Conservation (phyloP, 208 protist species). For the Leishmania tropica region DNA sequence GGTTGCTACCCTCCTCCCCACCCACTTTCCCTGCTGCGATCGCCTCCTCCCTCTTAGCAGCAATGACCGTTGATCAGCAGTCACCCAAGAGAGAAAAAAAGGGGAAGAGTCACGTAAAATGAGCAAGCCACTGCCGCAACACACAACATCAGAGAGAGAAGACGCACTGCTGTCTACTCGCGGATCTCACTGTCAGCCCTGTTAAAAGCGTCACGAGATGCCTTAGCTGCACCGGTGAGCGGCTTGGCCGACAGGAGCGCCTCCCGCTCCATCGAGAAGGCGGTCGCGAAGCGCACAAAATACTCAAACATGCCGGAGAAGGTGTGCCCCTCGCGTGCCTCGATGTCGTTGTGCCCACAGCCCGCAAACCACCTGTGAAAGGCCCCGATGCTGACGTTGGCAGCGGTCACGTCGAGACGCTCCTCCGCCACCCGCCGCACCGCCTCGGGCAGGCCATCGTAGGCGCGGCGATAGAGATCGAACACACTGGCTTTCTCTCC, state of each 20-base stretch:
- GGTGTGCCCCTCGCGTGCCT: slow-evolving; percentile 15
- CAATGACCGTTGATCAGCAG: neutral
- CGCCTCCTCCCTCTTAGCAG: neutral
- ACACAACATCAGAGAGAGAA: neutral
- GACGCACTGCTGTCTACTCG: neutral
- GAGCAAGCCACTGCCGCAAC: neutral
- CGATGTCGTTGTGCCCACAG: slow-evolving; percentile 77
- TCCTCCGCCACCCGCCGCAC: neutral
- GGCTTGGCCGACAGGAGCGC: neutral
- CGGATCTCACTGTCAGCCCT: neutral
- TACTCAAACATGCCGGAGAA: slow-evolving; percentile 30
- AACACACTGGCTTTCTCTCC: slow-evolving; percentile 11
- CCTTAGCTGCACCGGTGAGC: neutral
- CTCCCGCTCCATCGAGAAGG: slow-evolving; percentile 20
- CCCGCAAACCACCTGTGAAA: slow-evolving; percentile 54
- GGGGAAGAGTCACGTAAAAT: neutral
- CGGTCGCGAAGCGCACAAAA: slow-evolving; percentile 35
- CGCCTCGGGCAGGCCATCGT: slow-evolving; percentile 6
- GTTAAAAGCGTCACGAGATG: neutral
- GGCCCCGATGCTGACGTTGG: slow-evolving; percentile 24
- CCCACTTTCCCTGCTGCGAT: neutral
- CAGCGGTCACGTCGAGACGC: slow-evolving; percentile 1
- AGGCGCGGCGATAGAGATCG: slow-evolving; percentile 25
- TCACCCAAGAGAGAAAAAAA: slow-evolving; percentile 4
- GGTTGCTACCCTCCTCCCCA: neutral